phyloP scores from a whole-genome alignment of 495 filamentous ascomycete species.

The Amphirosellinia nigrospora region DNA sequence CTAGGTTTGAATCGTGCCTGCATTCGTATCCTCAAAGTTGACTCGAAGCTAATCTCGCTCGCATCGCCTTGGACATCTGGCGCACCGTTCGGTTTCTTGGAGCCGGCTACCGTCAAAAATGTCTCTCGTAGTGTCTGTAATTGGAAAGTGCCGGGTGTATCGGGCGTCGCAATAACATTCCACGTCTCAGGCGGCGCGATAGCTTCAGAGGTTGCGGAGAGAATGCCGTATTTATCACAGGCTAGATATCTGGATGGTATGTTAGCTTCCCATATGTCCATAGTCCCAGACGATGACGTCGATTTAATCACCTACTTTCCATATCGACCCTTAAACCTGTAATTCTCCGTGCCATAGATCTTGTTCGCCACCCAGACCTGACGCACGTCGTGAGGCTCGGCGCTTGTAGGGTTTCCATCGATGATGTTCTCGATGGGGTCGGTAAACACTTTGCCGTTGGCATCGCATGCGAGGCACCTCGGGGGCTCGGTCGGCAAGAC shows the following conservation, averaged over 20 bases:
- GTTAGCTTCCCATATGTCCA: slow-evolving; percentile 44
- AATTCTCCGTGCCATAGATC: slow-evolving; percentile 79
- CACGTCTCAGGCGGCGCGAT: slow-evolving; percentile 85
- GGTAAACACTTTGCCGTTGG: slow-evolving; percentile 81
- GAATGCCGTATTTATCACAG: slow-evolving; percentile 81
- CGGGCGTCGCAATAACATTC: slow-evolving; percentile 65
- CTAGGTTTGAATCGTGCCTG: slow-evolving; percentile 92
- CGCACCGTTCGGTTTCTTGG: slow-evolving; percentile 50
- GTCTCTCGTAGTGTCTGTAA: slow-evolving; percentile 69
- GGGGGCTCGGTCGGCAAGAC: slow-evolving; percentile 72
- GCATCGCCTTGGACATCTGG: slow-evolving; percentile 82
- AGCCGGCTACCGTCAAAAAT: slow-evolving; percentile 62
- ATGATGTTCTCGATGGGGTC: slow-evolving; percentile 81
- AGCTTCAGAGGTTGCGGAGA: slow-evolving; percentile 78
- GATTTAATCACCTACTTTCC: slow-evolving; percentile 66
- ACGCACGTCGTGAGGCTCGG: slow-evolving; percentile 91
- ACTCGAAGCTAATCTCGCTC: slow-evolving; percentile 70
- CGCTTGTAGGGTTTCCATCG: slow-evolving; percentile 75
- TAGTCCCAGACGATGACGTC: neutral
- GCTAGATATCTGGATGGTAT: slow-evolving; percentile 65
- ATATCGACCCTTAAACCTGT: slow-evolving; percentile 86
- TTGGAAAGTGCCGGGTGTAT: slow-evolving; percentile 69
- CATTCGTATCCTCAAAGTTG: slow-evolving; percentile 85
- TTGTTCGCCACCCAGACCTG: slow-evolving; percentile 93
- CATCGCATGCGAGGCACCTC: slow-evolving; percentile 80